Evolutionary conservation across 345 rosid species (phyloP).

Genomic region (Arabidopsis suecica): DNA sequence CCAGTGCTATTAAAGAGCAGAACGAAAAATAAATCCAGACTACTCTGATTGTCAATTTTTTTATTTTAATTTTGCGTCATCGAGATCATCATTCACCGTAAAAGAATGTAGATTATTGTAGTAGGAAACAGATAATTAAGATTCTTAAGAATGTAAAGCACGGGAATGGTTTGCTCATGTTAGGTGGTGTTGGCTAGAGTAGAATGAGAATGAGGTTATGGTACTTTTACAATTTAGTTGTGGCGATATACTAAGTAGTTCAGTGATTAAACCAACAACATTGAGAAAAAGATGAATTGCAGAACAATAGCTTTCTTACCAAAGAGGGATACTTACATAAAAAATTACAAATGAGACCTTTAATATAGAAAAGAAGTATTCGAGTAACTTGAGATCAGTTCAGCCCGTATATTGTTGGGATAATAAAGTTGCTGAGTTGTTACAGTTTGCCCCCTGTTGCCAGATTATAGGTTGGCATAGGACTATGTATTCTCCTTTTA

Average conservation of each 20-base stretch:
- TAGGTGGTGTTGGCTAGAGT: conserved; percentile 6
- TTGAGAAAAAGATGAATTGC: neutral
- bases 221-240: neutral
- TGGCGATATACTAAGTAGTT: neutral
- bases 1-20: conserved; percentile 11
- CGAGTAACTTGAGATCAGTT: neutral
- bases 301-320: neutral
- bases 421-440: neutral
- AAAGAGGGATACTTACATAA: neutral
- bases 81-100: neutral
- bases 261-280: neutral
- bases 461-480: neutral
- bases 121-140: neutral
- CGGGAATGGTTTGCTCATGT: neutral
- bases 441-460: neutral
- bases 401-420: neutral
- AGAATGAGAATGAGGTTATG: neutral
- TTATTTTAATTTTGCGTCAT: neutral
- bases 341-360: neutral
- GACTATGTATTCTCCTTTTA: neutral
- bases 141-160: too few species aligned
- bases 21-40: neutral
- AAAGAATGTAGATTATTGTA: neutral
- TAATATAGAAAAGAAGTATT: neutral
- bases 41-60: neutral